Conservation (phyloP, 108 stramenopile species). For the Fistulifera solaris region DNA sequence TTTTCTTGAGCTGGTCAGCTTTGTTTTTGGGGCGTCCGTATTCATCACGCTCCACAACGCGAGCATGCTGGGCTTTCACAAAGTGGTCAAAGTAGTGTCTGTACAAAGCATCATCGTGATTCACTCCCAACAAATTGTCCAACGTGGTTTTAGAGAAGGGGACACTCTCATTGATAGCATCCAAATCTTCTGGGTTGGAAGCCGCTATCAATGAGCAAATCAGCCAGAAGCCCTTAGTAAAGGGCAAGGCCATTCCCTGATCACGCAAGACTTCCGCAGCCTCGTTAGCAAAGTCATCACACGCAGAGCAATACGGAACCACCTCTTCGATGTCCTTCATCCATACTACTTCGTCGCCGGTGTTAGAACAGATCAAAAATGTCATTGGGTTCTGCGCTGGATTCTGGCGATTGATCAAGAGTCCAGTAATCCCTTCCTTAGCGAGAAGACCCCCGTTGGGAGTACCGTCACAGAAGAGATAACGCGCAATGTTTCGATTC, state of each 20-base stretch:
- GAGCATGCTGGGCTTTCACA: conserved; percentile 16
- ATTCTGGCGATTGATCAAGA: conserved; percentile 26
- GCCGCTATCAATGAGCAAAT: conserved; percentile 27
- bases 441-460: conserved; percentile 40
- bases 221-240: conserved; percentile 34
- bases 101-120: conserved; percentile 23
- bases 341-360: conserved; percentile 34
- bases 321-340: conserved; percentile 47
- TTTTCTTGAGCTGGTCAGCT: conserved; percentile 18
- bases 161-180: conserved; percentile 43
- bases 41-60: conserved; percentile 12
- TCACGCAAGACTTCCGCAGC: conserved; percentile 29
- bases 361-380: conserved; percentile 41
- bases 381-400: conserved; percentile 39
- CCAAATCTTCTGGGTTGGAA: conserved; percentile 43
- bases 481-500: conserved; percentile 27
- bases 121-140: conserved; percentile 33
- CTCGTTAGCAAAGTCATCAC: conserved; percentile 32
- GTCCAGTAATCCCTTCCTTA: conserved; percentile 24
- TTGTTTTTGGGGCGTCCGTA: conserved; percentile 1
- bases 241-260: conserved; percentile 39
- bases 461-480: conserved; percentile 40
- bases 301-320: conserved; percentile 33
- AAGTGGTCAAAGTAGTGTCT: conserved; percentile 33
- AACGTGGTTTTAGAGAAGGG: conserved; percentile 37